Conservation (phyloP, 768 basidiomycete species). For the Filobasidium wieringae region DNA sequence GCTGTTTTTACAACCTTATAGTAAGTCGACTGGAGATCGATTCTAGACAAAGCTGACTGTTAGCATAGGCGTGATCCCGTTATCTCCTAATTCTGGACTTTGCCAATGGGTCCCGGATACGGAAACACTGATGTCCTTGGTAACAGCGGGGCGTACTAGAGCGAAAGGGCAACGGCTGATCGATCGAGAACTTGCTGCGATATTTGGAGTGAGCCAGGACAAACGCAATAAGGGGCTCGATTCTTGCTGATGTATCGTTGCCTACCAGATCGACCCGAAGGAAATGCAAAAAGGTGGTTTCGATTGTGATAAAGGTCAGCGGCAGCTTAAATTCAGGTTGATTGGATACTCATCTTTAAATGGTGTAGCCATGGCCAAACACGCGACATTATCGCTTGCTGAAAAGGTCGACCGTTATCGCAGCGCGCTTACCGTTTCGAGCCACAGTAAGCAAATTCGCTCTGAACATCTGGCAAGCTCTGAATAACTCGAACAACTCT, state of each 20-base stretch:
- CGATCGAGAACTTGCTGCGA: constrained; percentile 30
- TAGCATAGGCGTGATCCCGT: constrained; percentile 27
- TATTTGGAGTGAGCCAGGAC: constrained; percentile 29
- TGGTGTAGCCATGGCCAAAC: constrained; percentile 20
- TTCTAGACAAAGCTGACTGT: neutral
- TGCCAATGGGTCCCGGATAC: constrained; percentile 35
- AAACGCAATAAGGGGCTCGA: neutral
- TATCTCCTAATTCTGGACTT: constrained; percentile 30
- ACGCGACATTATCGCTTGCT: constrained; percentile 27
- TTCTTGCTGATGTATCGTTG: neutral
- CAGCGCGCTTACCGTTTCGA: constrained; percentile 27
- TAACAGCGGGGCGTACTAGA: constrained; percentile 25
- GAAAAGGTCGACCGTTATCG: constrained; percentile 28
- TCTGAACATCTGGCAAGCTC: neutral
- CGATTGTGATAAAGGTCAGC: constrained; percentile 9
- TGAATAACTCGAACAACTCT: neutral
- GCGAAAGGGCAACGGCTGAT: constrained; percentile 22
- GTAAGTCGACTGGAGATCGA: too few relatives aligned
- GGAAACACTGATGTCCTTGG: constrained; percentile 30
- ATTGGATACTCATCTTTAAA: neutral
- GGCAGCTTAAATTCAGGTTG: neutral
- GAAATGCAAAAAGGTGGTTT: constrained; percentile 2
- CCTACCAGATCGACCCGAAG: constrained; percentile 1
- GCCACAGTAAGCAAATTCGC: constrained; percentile 23
- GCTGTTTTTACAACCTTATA: constrained; percentile 20